phyloP scores from a whole-genome alignment of 148 eudicot genomes.

The Arbutus unedo region DNA sequence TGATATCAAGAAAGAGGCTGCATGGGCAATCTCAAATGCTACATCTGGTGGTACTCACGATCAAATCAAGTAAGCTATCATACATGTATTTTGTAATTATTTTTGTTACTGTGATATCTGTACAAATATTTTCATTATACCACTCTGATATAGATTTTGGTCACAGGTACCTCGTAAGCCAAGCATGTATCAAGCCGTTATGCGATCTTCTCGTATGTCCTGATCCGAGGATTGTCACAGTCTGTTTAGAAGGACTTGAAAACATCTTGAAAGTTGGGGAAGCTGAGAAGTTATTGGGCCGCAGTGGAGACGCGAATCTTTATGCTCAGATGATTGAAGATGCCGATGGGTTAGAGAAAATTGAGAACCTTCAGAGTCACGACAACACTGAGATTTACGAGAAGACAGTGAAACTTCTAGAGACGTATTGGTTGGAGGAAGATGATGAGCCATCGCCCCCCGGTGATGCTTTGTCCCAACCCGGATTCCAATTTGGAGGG shows the following conservation, averaged over 20 bases:
- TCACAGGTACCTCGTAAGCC: constrained; percentile 32
- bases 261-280: constrained; percentile 43
- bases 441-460: constrained; percentile 45
- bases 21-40: constrained; percentile 38
- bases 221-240: constrained; percentile 35
- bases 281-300: constrained; percentile 27
- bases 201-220: constrained; percentile 37
- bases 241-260: constrained; percentile 33
- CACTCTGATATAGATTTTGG: not conserved
- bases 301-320: constrained; percentile 24
- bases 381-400: constrained; percentile 33
- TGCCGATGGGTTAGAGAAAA: constrained; percentile 31
- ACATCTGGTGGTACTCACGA: constrained; percentile 35
- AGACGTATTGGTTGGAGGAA: constrained; percentile 49
- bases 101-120: not conserved
- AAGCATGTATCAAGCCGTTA: constrained; percentile 34
- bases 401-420: constrained; percentile 37
- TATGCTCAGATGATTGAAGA: constrained; percentile 37
- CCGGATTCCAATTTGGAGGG: constrained; percentile 37
- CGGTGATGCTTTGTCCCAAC: constrained; percentile 27
- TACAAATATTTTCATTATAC: not conserved
- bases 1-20: constrained; percentile 36
- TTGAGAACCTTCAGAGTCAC: constrained; percentile 35
- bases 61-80: constrained; percentile 24
- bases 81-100: not conserved